phyloP scores from a whole-genome alignment of 1,139 yeast genomes.

The Kluyveromyces sp. region DNA sequence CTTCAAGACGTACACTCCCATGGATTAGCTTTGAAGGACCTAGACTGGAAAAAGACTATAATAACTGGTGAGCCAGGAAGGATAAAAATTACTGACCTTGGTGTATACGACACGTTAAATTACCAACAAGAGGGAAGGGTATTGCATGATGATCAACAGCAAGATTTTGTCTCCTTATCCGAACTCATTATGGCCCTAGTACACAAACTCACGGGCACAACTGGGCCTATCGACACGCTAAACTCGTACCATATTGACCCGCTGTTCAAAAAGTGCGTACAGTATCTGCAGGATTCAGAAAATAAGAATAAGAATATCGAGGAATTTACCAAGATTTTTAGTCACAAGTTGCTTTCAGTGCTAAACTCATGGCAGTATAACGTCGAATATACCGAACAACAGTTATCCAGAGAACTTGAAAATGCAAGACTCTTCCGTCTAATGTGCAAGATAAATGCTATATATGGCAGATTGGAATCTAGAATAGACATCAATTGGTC shows the following conservation, averaged over 20 bases:
- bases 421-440: slow-evolving; percentile 82
- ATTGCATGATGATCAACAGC: slow-evolving; percentile 35
- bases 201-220: slow-evolving; percentile 34
- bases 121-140: slow-evolving; percentile 28
- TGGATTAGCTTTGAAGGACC: slow-evolving; percentile 54
- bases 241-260: slow-evolving; percentile 24
- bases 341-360: slow-evolving; percentile 33
- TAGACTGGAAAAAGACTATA: slow-evolving; percentile 60
- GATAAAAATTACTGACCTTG: slow-evolving; percentile 64
- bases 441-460: slow-evolving; percentile 70
- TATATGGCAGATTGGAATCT: slow-evolving; percentile 67
- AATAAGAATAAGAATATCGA: slow-evolving; percentile 25
- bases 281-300: slow-evolving; percentile 29
- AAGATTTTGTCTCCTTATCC: slow-evolving; percentile 55
- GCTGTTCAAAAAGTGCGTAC: slow-evolving; percentile 30
- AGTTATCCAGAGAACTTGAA: slow-evolving; percentile 68
- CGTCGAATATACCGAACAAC: slow-evolving; percentile 60
- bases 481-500: slow-evolving; percentile 54
- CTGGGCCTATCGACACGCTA: slow-evolving; percentile 21
- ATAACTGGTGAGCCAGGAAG: slow-evolving; percentile 62
- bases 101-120: slow-evolving; percentile 59
- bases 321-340: slow-evolving; percentile 19
- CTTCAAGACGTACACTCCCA: slow-evolving; percentile 53
- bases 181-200: slow-evolving; percentile 50
- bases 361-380: slow-evolving; percentile 50